Evolutionary conservation across 129 eudicot species (phyloP).

Genomic region (Arctium lappa): DNA sequence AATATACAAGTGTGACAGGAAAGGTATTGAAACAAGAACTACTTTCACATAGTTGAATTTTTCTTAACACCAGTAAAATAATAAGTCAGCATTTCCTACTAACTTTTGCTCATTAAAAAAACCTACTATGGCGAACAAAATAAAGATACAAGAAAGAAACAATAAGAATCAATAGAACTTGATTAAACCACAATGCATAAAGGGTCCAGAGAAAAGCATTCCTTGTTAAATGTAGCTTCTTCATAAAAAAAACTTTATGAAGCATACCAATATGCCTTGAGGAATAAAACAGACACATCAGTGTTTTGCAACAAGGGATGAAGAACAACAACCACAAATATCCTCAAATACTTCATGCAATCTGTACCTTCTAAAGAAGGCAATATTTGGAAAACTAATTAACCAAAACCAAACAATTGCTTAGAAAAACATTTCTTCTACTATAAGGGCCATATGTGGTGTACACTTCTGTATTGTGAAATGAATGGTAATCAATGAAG

Average conservation of each 20-base stretch:
- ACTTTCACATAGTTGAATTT: neutral
- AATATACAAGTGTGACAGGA: conserved; percentile 23
- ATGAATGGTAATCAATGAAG: neutral
- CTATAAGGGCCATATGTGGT: neutral
- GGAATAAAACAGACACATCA: neutral
- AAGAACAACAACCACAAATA: neutral
- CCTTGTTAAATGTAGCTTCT: neutral
- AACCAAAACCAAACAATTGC: neutral
- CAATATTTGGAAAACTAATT: neutral
- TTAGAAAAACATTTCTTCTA: neutral
- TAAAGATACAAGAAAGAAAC: neutral
- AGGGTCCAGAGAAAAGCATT: neutral
- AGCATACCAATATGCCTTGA: neutral
- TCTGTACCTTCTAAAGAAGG: neutral
- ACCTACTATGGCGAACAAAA: neutral
- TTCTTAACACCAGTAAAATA: neutral
- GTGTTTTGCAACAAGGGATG: neutral
- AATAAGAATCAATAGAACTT: neutral
- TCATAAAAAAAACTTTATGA: neutral
- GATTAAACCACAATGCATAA: neutral
- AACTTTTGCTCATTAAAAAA: neutral
- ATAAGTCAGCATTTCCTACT: neutral
- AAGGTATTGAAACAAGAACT: neutral
- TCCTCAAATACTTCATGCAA: neutral
- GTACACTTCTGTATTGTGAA: neutral